phyloP scores from a whole-genome alignment of 2,329 filamentous ascomycete genomes.

The Sphaerulina musiva region DNA sequence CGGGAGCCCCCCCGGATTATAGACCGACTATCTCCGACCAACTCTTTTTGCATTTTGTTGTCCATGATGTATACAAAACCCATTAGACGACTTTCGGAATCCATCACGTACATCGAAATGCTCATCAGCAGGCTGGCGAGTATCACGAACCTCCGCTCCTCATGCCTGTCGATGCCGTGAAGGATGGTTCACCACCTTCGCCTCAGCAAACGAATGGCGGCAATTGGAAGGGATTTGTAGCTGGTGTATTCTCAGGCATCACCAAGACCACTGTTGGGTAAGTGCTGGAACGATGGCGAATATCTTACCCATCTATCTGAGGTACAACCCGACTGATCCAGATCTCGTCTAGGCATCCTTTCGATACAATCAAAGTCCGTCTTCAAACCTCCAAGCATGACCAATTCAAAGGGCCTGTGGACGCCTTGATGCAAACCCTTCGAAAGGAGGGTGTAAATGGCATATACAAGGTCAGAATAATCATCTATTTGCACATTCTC shows the following conservation, averaged over 20 bases:
- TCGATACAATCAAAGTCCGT: conserved; percentile 95
- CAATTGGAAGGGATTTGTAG: conserved; percentile 93
- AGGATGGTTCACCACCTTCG: conserved; percentile 18
- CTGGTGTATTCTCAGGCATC: conserved; percentile 90
- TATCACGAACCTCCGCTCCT: neutral
- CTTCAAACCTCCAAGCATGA: conserved; percentile 73
- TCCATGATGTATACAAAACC: neutral
- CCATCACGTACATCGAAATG: neutral
- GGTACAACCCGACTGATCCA: too few relatives aligned
- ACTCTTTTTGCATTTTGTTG: neutral
- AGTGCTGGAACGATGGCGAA: conserved; percentile 22
- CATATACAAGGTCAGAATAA: conserved; percentile 72
- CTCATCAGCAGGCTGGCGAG: conserved; percentile 4
- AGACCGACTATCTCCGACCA: neutral
- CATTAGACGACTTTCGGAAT: too few relatives aligned
- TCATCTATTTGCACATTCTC: neutral
- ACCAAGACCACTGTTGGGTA: conserved; percentile 72
- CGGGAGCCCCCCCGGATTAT: neutral
- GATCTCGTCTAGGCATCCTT: conserved; percentile 54
- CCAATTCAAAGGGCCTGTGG: conserved; percentile 77
- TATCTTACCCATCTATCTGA: too few relatives aligned
- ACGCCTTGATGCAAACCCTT: conserved; percentile 78
- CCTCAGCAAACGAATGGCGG: conserved; percentile 25
- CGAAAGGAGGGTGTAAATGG: conserved; percentile 77
- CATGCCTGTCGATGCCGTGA: conserved; percentile 24